Evolutionary conservation across 805 yeast genomes (phyloP), one percentile per base, ranked within the genome.

Genomic region (Yarrowia divulgata): DNA sequence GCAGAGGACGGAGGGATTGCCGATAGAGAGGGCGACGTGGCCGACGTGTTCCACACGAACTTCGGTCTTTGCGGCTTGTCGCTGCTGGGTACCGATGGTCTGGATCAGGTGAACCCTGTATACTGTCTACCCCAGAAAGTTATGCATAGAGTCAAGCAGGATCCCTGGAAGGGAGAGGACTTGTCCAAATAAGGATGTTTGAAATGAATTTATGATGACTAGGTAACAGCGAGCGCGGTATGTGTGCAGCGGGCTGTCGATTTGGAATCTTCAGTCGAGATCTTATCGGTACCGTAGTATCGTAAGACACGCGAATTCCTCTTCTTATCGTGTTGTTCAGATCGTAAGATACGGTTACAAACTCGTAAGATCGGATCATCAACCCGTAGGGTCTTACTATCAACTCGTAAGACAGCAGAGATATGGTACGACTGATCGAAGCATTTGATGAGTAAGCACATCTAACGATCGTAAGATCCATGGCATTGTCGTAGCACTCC

Each of bases 51-150:
- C 76, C 99, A 95, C 76, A 95, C 99, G 0, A 82, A 89, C 18
- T 95, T 95, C 79, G 97, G 97, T 0, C 80, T 94, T 23, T 89
- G 97, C 0, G 99, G 97, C 0, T 81, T 95, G 70, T 88, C 96
- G 74, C 78, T 95, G 67, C 82, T 93, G 78, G 90, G 90, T 1
- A 85, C 79, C 69, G 87, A 85, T 18, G 79, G 82, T 57, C 79
- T 94, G 35, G 83, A 78, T n/a, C 81, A 82, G 6, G 85, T 95
- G 9, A 94, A 93, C 77, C 97, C 99, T 0, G 83, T 88, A 4
- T 93, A 91, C 77, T 94, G 98, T 75, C 83, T 95, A 83, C 97
- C 98, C 3, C 72, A 70, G n/a, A 72, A 74, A 3, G 77, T 83
- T 1, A 81, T 87, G 7, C 71, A 76, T 40, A 35, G 60, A 10